A percentile compares a stretch with the other conserved stretches of the same genome.
Conservation (phyloP, 257 asterid species). For the Orobanche coerulescens region DNA sequence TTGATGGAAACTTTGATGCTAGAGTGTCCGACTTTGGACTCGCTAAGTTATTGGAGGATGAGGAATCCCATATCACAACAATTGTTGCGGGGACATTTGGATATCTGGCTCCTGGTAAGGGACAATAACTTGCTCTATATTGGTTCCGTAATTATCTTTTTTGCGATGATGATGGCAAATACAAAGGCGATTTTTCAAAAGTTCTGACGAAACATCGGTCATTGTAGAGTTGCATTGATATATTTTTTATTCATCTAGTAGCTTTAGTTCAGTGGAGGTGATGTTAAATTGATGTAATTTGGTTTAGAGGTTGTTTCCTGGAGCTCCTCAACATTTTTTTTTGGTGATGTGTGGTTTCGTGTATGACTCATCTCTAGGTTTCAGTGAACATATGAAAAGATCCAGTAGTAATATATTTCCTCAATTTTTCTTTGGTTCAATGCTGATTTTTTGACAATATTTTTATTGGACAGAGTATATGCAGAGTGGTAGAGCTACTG, state of each 20-base stretch:
- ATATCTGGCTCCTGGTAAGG: conserved; percentile 88
- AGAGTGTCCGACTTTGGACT: conserved; percentile 93
- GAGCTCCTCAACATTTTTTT: not conserved
- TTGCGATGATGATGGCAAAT: not conserved
- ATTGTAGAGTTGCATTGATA: not conserved
- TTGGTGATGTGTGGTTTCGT: not conserved
- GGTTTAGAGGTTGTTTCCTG: conserved; percentile 5
- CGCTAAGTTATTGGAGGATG: conserved; percentile 87
- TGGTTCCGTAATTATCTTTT: conserved; percentile 2
- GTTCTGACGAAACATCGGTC: not conserved
- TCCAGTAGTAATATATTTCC: not conserved
- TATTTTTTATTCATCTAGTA: not conserved
- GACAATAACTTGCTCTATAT: conserved; percentile 2
- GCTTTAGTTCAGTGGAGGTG: not conserved
- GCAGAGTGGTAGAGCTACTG: conserved; percentile 65
- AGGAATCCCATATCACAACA: conserved; percentile 92
- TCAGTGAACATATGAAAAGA: not conserved
- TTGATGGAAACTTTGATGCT: conserved; percentile 84
- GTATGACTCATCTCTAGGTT: not conserved
- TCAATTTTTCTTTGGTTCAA: not conserved
- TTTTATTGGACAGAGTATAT: conserved; percentile 25
- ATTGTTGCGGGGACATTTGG: conserved; percentile 98
- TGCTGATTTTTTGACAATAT: conserved; percentile 12
- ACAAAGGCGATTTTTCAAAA: conserved; percentile 5
- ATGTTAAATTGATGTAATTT: not conserved